Evolutionary conservation across 768 basidiomycete species (phyloP).

Genomic region (Hypholoma fasciculare): DNA sequence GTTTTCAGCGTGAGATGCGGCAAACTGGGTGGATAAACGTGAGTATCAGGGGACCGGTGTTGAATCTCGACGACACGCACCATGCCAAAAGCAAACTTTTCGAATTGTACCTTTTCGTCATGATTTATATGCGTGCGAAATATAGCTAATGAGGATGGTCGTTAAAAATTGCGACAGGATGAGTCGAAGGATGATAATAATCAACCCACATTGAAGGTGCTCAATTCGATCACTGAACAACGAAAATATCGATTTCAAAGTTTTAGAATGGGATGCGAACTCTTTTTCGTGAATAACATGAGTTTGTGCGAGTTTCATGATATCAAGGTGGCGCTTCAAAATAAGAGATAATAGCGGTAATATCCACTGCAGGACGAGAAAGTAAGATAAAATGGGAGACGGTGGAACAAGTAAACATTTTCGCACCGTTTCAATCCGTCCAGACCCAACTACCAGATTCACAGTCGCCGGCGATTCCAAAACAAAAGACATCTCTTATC

Average conservation of each 20-base stretch:
- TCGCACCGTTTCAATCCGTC: slow-evolving; percentile 20
- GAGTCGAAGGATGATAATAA: not conserved
- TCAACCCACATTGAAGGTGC: slow-evolving; percentile 7
- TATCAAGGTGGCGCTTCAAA: slow-evolving; percentile 15
- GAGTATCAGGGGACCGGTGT: not conserved
- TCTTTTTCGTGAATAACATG: slow-evolving; percentile 3
- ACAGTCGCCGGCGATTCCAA: slow-evolving; percentile 17
- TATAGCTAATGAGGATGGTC: not conserved
- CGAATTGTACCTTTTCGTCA: slow-evolving; percentile 10
- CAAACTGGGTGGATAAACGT: slow-evolving; percentile 4
- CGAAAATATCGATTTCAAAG: slow-evolving; percentile 9
- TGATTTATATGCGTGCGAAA: slow-evolving; percentile 8
- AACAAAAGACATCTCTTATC: slow-evolving; percentile 11
- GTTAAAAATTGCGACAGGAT: not conserved
- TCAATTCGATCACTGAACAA: slow-evolving; percentile 11
- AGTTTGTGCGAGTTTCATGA: slow-evolving; percentile 9
- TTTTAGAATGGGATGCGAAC: slow-evolving; percentile 3
- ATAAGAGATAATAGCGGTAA: slow-evolving; percentile 21
- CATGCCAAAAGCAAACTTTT: slow-evolving; percentile 15
- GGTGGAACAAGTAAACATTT: not conserved
- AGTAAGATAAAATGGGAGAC: not conserved
- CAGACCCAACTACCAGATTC: slow-evolving; percentile 14
- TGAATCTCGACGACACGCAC: not conserved
- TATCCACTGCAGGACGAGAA: slow-evolving; percentile 12
- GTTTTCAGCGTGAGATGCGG: slow-evolving; percentile 6